Conservation (phyloP, 192 early-diverging fungal genomes). For the Obelidium mucronatum region DNA sequence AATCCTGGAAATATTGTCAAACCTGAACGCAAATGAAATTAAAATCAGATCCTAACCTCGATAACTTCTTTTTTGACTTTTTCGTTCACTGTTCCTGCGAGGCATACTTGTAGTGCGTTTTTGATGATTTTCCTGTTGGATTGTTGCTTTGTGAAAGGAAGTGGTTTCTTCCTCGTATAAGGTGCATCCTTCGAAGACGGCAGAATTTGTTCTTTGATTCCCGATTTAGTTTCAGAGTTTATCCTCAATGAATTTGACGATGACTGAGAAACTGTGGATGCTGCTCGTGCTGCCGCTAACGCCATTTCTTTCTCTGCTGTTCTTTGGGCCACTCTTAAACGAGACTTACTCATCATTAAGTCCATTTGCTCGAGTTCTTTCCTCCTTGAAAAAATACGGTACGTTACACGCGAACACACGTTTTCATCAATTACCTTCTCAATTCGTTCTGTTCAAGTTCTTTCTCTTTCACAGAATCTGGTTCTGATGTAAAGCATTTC, state of each 20-base stretch:
- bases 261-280: conserved; percentile 21
- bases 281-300: background rate
- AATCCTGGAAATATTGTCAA: conserved; percentile 45
- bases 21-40: background rate
- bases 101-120: conserved; percentile 63
- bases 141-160: conserved; percentile 30
- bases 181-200: background rate
- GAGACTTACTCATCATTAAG: conserved; percentile 2
- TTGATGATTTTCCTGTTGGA: conserved; percentile 56
- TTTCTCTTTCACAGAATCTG: background rate
- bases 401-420: too few relatives aligned
- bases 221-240: background rate
- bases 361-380: conserved; percentile 29
- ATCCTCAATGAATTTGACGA: conserved; percentile 6
- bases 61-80: conserved; percentile 54
- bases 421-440: conserved; percentile 8
- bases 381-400: too few relatives aligned
- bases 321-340: conserved; percentile 11
- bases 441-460: conserved; percentile 23
- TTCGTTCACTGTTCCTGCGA: conserved; percentile 60
- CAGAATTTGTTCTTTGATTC: background rate
- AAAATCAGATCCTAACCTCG: conserved; percentile 48
- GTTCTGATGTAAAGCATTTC: too few relatives aligned
- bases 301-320: conserved; percentile 33
- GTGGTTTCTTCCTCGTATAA: background rate